These are phyloP conservation scores for Cutaneotrichosporon dermatis DNA, from an alignment of 1,284 basidiomycete species.

Conservation along the genomic window DNA sequence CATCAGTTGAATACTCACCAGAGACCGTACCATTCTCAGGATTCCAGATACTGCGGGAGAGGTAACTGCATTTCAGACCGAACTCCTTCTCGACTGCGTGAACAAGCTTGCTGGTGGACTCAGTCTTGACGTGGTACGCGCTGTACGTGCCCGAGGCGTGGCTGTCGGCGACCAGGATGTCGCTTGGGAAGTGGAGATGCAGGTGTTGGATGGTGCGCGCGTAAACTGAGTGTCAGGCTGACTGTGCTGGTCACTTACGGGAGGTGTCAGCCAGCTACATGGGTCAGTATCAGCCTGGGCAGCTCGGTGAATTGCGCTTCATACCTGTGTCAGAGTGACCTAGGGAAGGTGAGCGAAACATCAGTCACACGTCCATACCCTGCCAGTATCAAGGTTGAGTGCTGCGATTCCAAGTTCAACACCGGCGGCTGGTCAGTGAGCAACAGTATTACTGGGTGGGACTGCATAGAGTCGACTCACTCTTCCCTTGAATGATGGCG, in stretches of 20 bases:
- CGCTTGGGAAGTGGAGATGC: conserved; percentile 64
- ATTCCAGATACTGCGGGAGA: conserved; percentile 76
- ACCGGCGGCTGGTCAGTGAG: conserved; percentile 27
- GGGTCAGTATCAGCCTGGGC: too few relatives aligned
- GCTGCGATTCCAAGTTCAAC: conserved; percentile 80
- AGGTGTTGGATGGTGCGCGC: conserved; percentile 83
- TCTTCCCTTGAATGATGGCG: conserved; percentile 27
- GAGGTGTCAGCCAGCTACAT: not conserved
- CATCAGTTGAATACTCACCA: not conserved
- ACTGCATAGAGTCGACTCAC: conserved; percentile 1
- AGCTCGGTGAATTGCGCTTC: too few relatives aligned
- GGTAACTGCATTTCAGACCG: conserved; percentile 61
- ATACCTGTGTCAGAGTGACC: too few relatives aligned
- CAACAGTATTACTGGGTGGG: too few relatives aligned
- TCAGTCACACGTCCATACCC: conserved; percentile 46
- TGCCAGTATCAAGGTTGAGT: conserved; percentile 72
- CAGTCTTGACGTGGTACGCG: not conserved
- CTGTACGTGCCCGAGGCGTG: not conserved
- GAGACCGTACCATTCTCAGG: conserved; percentile 55
- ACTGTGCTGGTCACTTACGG: too few relatives aligned
- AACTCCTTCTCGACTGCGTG: conserved; percentile 71
- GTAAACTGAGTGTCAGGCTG: conserved; percentile 53
- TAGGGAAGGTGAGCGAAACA: too few relatives aligned
- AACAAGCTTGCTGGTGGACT: conserved; percentile 54
- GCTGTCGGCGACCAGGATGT: conserved; percentile 60